Conservation (phyloP, 2,329 filamentous ascomycete species). For the Penicillium sp. region DNA sequence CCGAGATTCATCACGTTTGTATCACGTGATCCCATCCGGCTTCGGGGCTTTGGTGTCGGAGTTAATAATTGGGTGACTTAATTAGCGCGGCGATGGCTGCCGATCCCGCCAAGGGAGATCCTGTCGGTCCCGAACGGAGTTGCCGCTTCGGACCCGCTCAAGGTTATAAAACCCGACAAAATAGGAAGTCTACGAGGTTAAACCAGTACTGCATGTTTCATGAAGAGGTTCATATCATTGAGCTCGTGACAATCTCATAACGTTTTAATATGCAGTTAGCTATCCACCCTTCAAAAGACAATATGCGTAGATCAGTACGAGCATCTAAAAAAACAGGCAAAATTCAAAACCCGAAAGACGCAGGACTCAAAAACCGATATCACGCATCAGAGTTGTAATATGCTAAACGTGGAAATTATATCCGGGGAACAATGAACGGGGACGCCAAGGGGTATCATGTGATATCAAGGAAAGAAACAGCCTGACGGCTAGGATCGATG, state of each 20-base stretch:
- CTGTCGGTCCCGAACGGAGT: constrained; percentile 6
- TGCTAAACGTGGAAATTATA: neutral
- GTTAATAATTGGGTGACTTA: constrained; percentile 22
- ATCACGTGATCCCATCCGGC: constrained; percentile 27
- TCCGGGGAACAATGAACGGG: neutral
- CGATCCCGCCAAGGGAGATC: constrained; percentile 3
- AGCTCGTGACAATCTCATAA: neutral
- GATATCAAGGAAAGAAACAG: constrained; percentile 14
- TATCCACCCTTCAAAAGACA: neutral
- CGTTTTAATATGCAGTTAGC: neutral
- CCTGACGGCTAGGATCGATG: constrained; percentile 29
- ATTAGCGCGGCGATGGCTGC: neutral
- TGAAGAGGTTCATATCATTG: neutral
- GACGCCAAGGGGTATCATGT: constrained; percentile 22
- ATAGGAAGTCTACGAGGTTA: neutral
- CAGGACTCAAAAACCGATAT: neutral
- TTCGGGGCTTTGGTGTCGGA: constrained; percentile 25
- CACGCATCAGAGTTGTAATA: neutral
- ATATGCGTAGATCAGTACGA: neutral
- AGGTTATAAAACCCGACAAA: neutral
- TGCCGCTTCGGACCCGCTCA: neutral
- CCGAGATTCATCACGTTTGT: constrained; percentile 22
- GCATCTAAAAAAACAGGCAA: neutral
- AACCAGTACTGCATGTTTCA: neutral
- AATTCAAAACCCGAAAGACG: neutral